Conservation (phyloP, 257 asterid species). For the Fraxinus cuspidata region DNA sequence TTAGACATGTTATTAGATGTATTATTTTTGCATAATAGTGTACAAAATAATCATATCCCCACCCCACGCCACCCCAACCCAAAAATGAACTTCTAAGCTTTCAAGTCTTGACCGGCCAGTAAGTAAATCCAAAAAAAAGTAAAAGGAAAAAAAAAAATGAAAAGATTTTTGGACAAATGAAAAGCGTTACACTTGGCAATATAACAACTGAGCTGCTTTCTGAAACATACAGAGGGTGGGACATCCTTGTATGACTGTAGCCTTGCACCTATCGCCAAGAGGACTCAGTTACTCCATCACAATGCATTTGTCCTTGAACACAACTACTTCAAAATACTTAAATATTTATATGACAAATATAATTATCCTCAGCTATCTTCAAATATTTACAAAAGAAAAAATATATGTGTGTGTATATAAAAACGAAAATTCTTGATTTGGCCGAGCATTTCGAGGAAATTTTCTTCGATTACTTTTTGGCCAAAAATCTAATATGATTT, state of each 20-base stretch:
- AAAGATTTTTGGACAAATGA: not conserved
- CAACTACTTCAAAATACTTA: not conserved
- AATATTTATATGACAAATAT: not conserved
- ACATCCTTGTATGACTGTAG: constrained; percentile 31
- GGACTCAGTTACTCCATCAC: constrained; percentile 6
- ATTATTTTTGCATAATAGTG: too few species aligned
- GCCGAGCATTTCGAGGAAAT: too few species aligned
- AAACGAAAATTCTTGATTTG: too few species aligned
- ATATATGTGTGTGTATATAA: too few species aligned
- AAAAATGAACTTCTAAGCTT: not conserved
- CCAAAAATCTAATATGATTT: not conserved
- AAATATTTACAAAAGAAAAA: not conserved
- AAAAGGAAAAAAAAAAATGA: not conserved
- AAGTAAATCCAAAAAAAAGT: not conserved
- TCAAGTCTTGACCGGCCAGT: constrained; percentile 15
- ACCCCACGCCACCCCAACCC: not conserved
- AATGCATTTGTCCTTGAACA: not conserved
- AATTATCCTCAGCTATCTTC: not conserved
- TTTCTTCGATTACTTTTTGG: not conserved
- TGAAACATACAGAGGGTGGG: constrained; percentile 23
- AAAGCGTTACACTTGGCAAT: constrained; percentile 22
- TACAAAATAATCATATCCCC: too few species aligned
- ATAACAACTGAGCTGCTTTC: constrained; percentile 12
- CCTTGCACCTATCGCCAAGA: constrained; percentile 51
- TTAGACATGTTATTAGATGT: not conserved